phyloP scores from a whole-genome alignment of 352 stramenopile species.

The Thalassiosira hispida region DNA sequence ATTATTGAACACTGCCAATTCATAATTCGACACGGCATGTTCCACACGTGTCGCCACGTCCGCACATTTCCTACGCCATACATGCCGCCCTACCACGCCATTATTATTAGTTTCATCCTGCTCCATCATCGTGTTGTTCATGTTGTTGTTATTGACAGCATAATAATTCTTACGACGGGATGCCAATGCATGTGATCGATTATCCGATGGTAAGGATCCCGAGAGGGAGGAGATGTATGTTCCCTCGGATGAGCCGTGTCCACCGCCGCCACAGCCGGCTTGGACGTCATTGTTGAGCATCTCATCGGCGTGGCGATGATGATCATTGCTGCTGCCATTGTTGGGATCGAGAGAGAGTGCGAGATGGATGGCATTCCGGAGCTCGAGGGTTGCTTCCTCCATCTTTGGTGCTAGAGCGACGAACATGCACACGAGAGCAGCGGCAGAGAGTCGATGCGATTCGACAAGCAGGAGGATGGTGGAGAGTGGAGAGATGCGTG shows the following conservation, averaged over 20 bases:
- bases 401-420: constrained; percentile 13
- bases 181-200: neutral
- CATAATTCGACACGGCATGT: constrained; percentile 27
- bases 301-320: constrained; percentile 6
- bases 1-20: constrained; percentile 14
- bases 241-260: constrained; percentile 18
- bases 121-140: neutral
- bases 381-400: constrained; percentile 33
- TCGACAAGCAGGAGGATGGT: too few relatives aligned
- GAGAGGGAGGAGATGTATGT: constrained; percentile 48
- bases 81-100: neutral
- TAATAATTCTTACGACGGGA: neutral
- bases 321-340: neutral
- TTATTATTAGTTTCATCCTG: neutral
- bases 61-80: constrained; percentile 15
- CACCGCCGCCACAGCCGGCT: neutral
- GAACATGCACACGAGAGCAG: too few relatives aligned
- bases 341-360: constrained; percentile 19
- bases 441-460: too few relatives aligned
- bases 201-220: constrained; percentile 25
- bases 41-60: constrained; percentile 20
- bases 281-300: constrained; percentile 12
- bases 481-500: too few relatives aligned
- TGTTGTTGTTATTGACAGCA: neutral
- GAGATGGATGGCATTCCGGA: constrained; percentile 33